Percentiles rank a stretch among this genome's conserved stretches.
Evolutionary conservation across 371 early-diverging fungal genomes (phyloP).

Genomic region (Mortierella sp.): DNA sequence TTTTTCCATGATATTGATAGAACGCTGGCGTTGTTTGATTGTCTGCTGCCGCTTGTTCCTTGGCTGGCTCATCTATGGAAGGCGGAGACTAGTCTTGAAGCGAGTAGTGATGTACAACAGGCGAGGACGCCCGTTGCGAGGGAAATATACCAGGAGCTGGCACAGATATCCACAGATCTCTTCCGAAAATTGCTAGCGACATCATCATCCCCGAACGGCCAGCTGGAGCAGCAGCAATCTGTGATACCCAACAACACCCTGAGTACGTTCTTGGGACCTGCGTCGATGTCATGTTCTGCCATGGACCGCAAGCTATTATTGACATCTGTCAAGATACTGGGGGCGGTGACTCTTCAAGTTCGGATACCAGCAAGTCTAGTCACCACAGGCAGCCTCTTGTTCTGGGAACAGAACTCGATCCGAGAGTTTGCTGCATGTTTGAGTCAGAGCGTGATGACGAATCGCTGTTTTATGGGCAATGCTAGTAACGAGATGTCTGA

Average conservation of each 20-base stretch:
- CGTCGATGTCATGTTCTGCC: constrained; percentile 22
- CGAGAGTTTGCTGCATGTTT: constrained; percentile 23
- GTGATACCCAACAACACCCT: constrained; percentile 2
- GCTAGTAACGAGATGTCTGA: constrained; percentile 5
- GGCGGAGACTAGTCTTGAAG: constrained; percentile 15
- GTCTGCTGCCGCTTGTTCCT: constrained; percentile 30
- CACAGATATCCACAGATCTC: constrained; percentile 20
- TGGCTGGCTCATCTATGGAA: constrained; percentile 48
- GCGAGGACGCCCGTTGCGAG: constrained; percentile 27
- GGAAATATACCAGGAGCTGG: constrained; percentile 44
- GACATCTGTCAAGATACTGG: constrained; percentile 17
- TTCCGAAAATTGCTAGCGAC: constrained; percentile 29
- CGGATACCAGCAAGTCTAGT: constrained; percentile 20
- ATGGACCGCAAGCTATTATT: constrained; percentile 36
- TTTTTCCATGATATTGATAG: constrained; percentile 8
- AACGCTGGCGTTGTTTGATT: constrained; percentile 50
- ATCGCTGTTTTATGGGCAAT: constrained; percentile 30
- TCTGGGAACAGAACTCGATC: constrained; percentile 35
- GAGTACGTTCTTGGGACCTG: constrained; percentile 42
- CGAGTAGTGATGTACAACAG: background rate
- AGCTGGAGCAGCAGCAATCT: constrained; percentile 11
- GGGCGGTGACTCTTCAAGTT: constrained; percentile 26
- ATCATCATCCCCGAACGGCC: constrained; percentile 8
- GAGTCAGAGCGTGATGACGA: constrained; percentile 23
- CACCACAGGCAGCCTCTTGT: constrained; percentile 5